Base-by-base conservation (phyloP, 768 basidiomycete species). In the Tricholoma bakamatsutake region DNA sequence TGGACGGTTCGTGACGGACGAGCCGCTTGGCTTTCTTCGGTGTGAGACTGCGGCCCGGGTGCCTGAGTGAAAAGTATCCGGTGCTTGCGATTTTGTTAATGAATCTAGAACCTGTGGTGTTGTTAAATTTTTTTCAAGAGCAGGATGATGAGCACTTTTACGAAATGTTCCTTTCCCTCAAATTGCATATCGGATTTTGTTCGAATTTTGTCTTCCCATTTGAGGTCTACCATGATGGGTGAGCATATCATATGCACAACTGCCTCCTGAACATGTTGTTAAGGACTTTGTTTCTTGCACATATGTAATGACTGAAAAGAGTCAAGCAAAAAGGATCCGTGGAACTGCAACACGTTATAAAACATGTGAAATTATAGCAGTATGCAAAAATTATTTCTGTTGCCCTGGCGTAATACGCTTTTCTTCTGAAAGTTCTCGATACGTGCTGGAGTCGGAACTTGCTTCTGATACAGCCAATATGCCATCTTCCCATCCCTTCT, bases 371-470 rank as follows among this genome's bases (percentile, higher is more conserved):
- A 9, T 31, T 17, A 45, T 34, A 80, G 51, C 5, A 74, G 50
- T 34, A 93, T 81, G 58, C 74, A 74, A 63, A 94, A 95, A 68
- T 94, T 95, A 65, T 95, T 94, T 62, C 87, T 77, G 65, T 80
- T 76, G 2, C 90, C 90, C 56, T 78, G 72, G n/a, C 81, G 76
- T 54, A 89, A 69, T 2, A 83, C 73, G 0, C 52, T 62, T 68
- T 90, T 93, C 71, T 75, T 85, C 33, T 62, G 40, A 57, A 84
- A 85, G 0, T 55, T 58, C 4, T 62, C 61, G 52, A 42, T 11
- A 49, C 47, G 34, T 15, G 45, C 27, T 31, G 43, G 35, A 27
- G 61, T 30, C 10, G 28, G 35, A 35, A 43, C 54, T 50, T 50
- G 51, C 67, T 83, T 90, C n/a, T 70, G 78, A 66, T 82, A 93